These are phyloP conservation scores for Cutaneotrichosporon cavernicola DNA, from an alignment of 1,284 basidiomycete species.

Conservation along the genomic window DNA sequence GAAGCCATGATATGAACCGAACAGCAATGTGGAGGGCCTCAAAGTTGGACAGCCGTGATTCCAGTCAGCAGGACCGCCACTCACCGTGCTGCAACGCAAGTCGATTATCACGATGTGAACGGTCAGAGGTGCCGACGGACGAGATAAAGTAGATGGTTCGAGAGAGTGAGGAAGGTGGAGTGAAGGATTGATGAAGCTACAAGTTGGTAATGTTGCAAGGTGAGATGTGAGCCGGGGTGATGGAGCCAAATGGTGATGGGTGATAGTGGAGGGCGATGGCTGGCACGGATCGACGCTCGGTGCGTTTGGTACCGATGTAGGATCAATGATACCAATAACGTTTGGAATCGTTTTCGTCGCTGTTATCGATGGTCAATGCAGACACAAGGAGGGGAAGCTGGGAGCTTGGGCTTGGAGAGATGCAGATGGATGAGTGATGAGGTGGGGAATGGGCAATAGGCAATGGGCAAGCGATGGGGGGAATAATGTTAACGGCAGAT, in stretches of 20 bases:
- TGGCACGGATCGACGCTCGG: conserved; percentile 2
- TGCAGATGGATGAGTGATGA: not conserved
- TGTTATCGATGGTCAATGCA: not conserved
- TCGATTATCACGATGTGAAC: not conserved
- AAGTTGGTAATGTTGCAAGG: not conserved
- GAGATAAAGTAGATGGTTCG: not conserved
- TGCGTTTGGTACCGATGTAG: not conserved
- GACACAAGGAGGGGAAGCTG: not conserved
- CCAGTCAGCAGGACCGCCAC: not conserved
- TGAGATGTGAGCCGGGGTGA: not conserved
- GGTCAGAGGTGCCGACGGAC: not conserved
- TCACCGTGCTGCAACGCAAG: not conserved
- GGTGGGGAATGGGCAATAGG: not conserved
- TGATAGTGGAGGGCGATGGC: not conserved
- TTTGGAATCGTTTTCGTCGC: not conserved
- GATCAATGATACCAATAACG: not conserved
- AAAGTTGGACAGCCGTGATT: not conserved
- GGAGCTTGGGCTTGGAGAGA: not conserved
- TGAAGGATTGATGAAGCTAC: not conserved
- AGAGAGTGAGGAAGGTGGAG: not conserved
- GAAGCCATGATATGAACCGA: not conserved
- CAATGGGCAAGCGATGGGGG: not conserved
- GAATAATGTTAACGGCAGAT: too few relatives aligned
- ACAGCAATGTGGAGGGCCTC: not conserved
- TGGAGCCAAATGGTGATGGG: not conserved